Conservation (phyloP, 306 rosid species). For the Vachellia pachyceras region DNA sequence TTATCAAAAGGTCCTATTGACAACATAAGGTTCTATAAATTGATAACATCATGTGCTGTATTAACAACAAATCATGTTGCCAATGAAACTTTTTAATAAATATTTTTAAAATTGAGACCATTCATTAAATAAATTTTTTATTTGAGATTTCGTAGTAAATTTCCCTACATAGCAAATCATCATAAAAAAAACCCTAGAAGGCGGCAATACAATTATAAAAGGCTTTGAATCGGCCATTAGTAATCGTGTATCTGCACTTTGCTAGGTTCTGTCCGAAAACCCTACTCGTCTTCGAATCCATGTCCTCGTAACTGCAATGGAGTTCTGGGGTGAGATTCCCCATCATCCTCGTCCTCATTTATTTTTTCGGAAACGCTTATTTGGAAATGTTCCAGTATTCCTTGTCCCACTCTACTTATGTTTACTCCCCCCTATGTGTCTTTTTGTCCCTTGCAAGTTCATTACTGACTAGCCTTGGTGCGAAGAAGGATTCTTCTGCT, state of each 20-base stretch:
- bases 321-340: slow-evolving; percentile 75
- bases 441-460: neutral
- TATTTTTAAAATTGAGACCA: too few species aligned
- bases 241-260: neutral
- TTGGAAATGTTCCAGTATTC: neutral
- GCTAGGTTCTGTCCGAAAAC: neutral
- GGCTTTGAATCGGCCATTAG: too few species aligned
- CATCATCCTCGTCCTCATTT: neutral
- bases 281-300: neutral
- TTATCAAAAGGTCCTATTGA: too few species aligned
- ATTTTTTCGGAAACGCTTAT: neutral
- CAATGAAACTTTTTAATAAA: too few species aligned
- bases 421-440: neutral
- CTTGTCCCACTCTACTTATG: neutral
- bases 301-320: slow-evolving; percentile 44
- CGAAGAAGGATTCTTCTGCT: neutral
- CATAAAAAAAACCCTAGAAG: slow-evolving; percentile 5
- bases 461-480: neutral
- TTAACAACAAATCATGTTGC: too few species aligned
- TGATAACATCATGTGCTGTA: too few species aligned
- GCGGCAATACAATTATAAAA: slow-evolving; percentile 10
- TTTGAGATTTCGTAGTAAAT: too few species aligned
- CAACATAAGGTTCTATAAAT: too few species aligned
- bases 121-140: too few species aligned
- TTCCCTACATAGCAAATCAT: neutral